Evolutionary conservation across 2,329 filamentous ascomycete species (phyloP).

Genomic region (Diaporthe citriasiana): DNA sequence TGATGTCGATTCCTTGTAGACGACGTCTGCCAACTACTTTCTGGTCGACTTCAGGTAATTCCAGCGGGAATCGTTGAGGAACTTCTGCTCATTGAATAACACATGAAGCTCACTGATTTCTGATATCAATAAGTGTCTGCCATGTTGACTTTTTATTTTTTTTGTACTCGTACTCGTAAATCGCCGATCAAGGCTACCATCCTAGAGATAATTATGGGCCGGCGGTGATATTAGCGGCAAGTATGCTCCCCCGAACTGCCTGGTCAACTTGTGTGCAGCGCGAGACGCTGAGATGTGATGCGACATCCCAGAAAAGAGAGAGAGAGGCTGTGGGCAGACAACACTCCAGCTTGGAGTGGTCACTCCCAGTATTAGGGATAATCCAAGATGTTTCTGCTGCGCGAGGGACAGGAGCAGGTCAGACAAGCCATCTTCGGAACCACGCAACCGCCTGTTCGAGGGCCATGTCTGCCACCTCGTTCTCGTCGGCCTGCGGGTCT

Average conservation of each 20-base stretch:
- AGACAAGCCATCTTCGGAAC: constrained; percentile 36
- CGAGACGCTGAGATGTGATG: not conserved
- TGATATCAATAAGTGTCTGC: not conserved
- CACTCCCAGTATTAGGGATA: not conserved
- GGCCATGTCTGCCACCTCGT: constrained; percentile 36
- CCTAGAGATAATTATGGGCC: not conserved
- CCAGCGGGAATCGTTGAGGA: not conserved
- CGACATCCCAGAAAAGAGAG: not conserved
- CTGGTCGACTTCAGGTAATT: no score
- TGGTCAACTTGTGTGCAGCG: not conserved
- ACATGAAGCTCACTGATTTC: not conserved
- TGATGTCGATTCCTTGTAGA: not conserved
- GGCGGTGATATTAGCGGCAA: not conserved
- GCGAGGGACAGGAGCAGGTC: not conserved
- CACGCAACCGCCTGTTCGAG: constrained; percentile 39
- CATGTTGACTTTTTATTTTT: not conserved
- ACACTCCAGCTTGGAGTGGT: not conserved
- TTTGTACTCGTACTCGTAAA: not conserved
- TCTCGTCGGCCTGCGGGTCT: constrained; percentile 41
- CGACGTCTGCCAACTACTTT: no score
- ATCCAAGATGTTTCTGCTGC: not conserved
- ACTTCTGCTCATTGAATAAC: not conserved
- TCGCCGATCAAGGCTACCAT: not conserved
- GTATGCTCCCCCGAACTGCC: no score
- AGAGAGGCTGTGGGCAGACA: not conserved